Percentiles rank a stretch among this genome's conserved stretches.
These are phyloP conservation scores for Pythium folliculosum DNA, from an alignment of 352 stramenopile genomes.

Conservation along the genomic window DNA sequence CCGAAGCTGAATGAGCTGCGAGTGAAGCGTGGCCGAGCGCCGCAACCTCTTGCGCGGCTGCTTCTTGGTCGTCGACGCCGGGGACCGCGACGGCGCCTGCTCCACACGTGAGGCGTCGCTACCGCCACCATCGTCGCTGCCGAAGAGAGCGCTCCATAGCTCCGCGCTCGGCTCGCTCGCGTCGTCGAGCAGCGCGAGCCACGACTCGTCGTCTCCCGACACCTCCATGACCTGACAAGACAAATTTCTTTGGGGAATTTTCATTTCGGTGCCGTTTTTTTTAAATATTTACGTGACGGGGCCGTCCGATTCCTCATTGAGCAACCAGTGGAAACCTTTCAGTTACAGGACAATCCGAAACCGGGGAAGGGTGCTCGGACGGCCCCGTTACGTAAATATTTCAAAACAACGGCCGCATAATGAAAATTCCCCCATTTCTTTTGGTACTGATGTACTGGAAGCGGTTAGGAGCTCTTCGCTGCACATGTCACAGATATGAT, in stretches of 20 bases:
- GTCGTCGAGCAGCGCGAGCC: not conserved
- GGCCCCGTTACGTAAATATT: no score
- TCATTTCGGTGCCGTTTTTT: no score
- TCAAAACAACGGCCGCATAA: no score
- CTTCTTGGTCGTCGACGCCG: not conserved
- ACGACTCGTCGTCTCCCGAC: not conserved
- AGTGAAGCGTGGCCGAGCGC: not conserved
- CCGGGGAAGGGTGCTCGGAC: no score
- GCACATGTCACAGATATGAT: slow-evolving; percentile 18
- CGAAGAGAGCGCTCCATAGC: not conserved
- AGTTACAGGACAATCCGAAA: no score
- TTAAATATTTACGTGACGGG: no score
- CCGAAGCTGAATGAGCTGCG: not conserved
- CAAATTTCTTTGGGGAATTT: no score
- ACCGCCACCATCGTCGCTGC: not conserved
- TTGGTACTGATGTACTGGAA: no score
- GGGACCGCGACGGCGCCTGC: not conserved
- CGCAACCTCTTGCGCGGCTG: not conserved
- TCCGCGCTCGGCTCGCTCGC: not conserved
- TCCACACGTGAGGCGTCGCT: not conserved
- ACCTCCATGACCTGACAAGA: not conserved
- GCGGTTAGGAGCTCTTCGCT: not conserved
- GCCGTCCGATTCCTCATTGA: no score
- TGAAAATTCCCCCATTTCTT: no score
- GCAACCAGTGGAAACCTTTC: no score